Percentiles rank a stretch among this genome's conserved stretches.
Evolutionary conservation across 768 basidiomycete genomes (phyloP).

Genomic region (Leccinum imitatum): DNA sequence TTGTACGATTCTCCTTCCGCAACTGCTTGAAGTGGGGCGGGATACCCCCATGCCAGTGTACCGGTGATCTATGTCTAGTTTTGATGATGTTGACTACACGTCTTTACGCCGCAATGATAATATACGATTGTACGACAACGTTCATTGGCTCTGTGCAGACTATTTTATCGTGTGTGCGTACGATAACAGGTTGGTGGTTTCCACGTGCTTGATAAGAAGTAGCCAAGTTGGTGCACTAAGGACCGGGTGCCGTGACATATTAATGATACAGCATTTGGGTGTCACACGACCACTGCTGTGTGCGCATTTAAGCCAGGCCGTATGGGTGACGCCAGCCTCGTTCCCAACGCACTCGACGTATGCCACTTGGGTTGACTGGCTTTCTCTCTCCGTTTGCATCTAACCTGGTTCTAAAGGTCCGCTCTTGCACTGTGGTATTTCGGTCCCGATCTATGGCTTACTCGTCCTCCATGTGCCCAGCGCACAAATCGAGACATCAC

Average conservation of each 20-base stretch:
- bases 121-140: not conserved
- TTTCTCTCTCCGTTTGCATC: not conserved
- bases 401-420: constrained; percentile 2
- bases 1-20: constrained; percentile 35
- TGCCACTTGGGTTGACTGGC: not conserved
- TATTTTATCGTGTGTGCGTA: not conserved
- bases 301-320: not conserved
- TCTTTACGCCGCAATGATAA: not conserved
- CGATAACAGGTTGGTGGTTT: not conserved
- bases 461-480: not conserved
- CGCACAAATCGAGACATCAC: constrained; percentile 4
- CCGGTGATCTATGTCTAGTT: not conserved
- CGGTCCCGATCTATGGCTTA: not conserved
- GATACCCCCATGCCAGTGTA: not conserved
- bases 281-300: not conserved
- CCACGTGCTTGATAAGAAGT: not conserved
- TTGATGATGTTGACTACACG: not conserved
- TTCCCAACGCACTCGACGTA: not conserved
- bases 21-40: constrained; percentile 16
- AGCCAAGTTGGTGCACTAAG: not conserved
- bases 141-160: not conserved
- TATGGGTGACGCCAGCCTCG: constrained; percentile 2
- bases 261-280: not conserved
- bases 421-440: not conserved
- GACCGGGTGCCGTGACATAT: constrained; percentile 6